Conservation (phyloP, 768 basidiomycete genomes). For the Lactifluus volemus region DNA sequence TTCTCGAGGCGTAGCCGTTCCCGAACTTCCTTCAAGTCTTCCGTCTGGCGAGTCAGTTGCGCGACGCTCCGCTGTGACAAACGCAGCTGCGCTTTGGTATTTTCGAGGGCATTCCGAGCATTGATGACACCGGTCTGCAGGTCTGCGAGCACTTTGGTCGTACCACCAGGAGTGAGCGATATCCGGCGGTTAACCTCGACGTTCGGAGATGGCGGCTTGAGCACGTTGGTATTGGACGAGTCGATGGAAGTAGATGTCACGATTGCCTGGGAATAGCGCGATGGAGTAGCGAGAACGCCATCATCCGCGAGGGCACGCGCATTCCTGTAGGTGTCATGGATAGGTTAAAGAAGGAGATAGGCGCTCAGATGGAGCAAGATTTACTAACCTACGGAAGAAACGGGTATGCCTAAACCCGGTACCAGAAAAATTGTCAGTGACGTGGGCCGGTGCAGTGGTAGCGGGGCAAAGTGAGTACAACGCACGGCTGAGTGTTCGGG, state of each 20-base stretch:
- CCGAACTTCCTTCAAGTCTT: conserved; percentile 81
- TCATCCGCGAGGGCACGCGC: conserved; percentile 79
- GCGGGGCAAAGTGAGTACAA: conserved; percentile 23
- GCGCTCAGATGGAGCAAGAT: neutral
- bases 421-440: neutral
- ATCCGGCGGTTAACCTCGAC: conserved; percentile 36
- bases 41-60: conserved; percentile 74
- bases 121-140: conserved; percentile 77
- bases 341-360: neutral
- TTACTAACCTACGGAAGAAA: conserved; percentile 22
- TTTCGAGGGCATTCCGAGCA: conserved; percentile 74
- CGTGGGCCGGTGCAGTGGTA: conserved; percentile 6
- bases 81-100: conserved; percentile 74
- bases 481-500: conserved; percentile 72
- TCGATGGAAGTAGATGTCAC: conserved; percentile 28
- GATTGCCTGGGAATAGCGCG: conserved; percentile 22
- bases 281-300: conserved; percentile 32
- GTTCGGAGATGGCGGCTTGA: conserved; percentile 21
- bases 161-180: conserved; percentile 66
- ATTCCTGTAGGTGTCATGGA: conserved; percentile 42
- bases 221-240: conserved; percentile 25
- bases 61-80: conserved; percentile 78
- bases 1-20: conserved; percentile 79
- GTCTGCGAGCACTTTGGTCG: conserved; percentile 82
- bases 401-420: conserved; percentile 42